Conservation (phyloP, 306 rosid genomes). For the Vigna nakashimae region DNA sequence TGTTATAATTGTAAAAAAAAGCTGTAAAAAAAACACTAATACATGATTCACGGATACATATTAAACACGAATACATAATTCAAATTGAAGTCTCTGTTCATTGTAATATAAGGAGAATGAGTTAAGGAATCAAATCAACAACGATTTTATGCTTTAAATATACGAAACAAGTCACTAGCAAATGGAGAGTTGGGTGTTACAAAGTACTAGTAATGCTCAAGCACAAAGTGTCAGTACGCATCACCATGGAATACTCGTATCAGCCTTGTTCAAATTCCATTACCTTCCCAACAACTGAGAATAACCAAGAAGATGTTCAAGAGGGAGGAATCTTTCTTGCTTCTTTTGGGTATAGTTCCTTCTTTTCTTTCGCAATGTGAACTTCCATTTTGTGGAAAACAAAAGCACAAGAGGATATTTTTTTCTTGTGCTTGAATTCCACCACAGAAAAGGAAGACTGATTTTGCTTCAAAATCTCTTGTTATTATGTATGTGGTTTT, state of each 20-base stretch:
- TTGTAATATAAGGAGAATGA: background rate
- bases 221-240: conserved; percentile 37
- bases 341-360: conserved; percentile 50
- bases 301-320: conserved; percentile 32
- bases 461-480: conserved; percentile 39
- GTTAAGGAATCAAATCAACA: conserved; percentile 48
- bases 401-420: conserved; percentile 36
- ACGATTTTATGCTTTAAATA: conserved; percentile 36
- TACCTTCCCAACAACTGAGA: conserved; percentile 40
- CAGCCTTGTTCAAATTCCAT: conserved; percentile 55
- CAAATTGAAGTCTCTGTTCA: too few species aligned
- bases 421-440: conserved; percentile 51
- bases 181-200: conserved; percentile 44
- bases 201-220: conserved; percentile 33
- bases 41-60: too few species aligned
- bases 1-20: too few species aligned
- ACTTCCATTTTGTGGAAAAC: conserved; percentile 29
- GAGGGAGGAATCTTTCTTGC: conserved; percentile 46
- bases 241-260: conserved; percentile 54
- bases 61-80: too few species aligned
- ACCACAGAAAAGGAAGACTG: conserved; percentile 42
- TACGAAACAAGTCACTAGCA: conserved; percentile 40
- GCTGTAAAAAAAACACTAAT: too few species aligned
- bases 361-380: conserved; percentile 47
- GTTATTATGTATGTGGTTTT: conserved; percentile 43